phyloP scores from a whole-genome alignment of 2,329 filamentous ascomycete genomes.

The Ramichloridium luteum region DNA sequence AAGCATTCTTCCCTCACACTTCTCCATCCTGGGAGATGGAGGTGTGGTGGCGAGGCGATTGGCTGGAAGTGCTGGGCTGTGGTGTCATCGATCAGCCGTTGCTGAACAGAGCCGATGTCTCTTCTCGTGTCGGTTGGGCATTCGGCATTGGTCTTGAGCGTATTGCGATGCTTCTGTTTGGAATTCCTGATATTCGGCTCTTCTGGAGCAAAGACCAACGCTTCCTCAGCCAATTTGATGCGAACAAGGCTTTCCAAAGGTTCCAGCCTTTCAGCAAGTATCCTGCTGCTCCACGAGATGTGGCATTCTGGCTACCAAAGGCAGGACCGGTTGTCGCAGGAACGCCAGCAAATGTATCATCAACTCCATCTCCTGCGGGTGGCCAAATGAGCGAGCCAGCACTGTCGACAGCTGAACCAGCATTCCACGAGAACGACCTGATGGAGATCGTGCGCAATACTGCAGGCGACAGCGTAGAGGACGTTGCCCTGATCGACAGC shows the following conservation, averaged over 20 bases:
- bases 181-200: slow-evolving; percentile 87
- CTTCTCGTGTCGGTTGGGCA: slow-evolving; percentile 75
- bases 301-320: slow-evolving; percentile 73
- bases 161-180: slow-evolving; percentile 94
- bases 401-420: slow-evolving; percentile 25
- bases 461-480: slow-evolving; percentile 74
- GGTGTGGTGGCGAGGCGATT: slow-evolving; percentile 85
- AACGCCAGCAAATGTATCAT: slow-evolving; percentile 21
- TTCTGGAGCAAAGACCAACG: slow-evolving; percentile 85
- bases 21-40: slow-evolving; percentile 93
- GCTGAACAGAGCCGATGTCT: slow-evolving; percentile 62
- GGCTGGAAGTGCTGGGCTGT: slow-evolving; percentile 92
- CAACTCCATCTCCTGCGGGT: slow-evolving; percentile 24
- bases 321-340: slow-evolving; percentile 19
- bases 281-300: slow-evolving; percentile 79
- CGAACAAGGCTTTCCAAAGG: slow-evolving; percentile 40
- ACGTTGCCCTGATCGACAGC: slow-evolving; percentile 71
- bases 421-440: slow-evolving; percentile 87
- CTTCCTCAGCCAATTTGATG: slow-evolving; percentile 71
- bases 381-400: slow-evolving; percentile 25
- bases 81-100: slow-evolving; percentile 79
- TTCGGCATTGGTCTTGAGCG: slow-evolving; percentile 90
- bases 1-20: slow-evolving; percentile 96
- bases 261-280: slow-evolving; percentile 88
- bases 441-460: slow-evolving; percentile 88